A percentile compares a stretch with the other conserved stretches of the same genome.
Conservation (phyloP, 2,329 filamentous ascomycete species). For the Colletotrichum echinochloae region DNA sequence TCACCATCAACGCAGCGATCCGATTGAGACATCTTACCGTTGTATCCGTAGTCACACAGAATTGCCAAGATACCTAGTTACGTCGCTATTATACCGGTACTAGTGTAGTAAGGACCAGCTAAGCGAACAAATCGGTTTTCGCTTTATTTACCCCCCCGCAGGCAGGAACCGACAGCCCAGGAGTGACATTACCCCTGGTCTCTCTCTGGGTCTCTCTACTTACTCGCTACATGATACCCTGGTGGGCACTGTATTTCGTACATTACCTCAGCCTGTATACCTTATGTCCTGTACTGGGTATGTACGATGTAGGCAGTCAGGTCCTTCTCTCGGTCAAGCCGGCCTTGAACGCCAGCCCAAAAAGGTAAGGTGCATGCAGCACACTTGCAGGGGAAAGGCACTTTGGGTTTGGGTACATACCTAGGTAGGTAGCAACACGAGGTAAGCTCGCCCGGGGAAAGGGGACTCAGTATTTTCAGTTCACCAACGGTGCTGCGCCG, state of each 20-base stretch:
- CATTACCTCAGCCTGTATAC: too few species aligned
- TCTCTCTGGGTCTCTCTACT: constrained; percentile 1
- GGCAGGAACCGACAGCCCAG: background rate
- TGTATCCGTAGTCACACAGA: background rate
- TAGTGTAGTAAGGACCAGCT: background rate
- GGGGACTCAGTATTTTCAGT: constrained; percentile 15
- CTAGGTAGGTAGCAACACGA: constrained; percentile 12
- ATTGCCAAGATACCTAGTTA: background rate
- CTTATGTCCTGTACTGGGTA: too few species aligned
- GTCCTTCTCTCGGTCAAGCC: constrained; percentile 11
- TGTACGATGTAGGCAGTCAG: constrained; percentile 15
- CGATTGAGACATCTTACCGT: too few species aligned
- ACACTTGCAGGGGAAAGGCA: background rate
- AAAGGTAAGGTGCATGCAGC: constrained; percentile 23
- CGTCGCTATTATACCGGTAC: too few species aligned
- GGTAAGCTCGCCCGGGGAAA: constrained; percentile 7
- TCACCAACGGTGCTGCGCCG: constrained; percentile 15
- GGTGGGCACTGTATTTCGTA: too few species aligned
- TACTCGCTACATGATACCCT: constrained; percentile 6
- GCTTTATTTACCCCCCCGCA: too few species aligned
- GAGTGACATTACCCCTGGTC: background rate
- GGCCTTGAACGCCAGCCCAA: background rate
- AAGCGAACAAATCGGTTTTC: background rate
- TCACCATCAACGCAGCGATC: background rate
- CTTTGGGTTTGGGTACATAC: background rate